phyloP scores from a whole-genome alignment of 208 protist genomes.

The Leishmania tarentolae region DNA sequence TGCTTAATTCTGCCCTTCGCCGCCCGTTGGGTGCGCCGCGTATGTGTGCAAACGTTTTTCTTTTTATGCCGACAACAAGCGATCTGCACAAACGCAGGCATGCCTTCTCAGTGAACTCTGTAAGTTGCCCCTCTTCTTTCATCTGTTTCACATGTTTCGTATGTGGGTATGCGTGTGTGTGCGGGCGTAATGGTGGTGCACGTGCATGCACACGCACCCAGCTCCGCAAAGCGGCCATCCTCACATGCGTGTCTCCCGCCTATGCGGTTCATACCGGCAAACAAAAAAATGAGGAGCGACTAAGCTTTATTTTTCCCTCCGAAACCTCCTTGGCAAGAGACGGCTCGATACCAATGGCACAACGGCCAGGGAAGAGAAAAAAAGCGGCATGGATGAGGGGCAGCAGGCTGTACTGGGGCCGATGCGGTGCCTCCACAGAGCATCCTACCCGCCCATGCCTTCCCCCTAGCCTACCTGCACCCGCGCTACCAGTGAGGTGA shows the following conservation, averaged over 20 bases:
- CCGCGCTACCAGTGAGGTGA: background rate
- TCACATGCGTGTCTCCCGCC: background rate
- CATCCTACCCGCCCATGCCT: background rate
- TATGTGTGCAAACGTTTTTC: background rate
- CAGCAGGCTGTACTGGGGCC: background rate
- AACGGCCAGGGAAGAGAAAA: background rate
- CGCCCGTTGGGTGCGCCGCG: background rate
- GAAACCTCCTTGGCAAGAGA: background rate
- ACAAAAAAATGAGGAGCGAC: background rate
- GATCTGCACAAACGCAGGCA: background rate
- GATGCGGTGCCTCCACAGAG: background rate
- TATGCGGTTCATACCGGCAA: background rate
- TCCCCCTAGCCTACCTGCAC: background rate
- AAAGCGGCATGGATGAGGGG: background rate
- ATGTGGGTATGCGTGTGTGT: background rate
- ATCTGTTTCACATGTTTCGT: background rate
- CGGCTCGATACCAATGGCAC: background rate
- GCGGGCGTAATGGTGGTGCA: background rate
- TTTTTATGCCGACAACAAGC: background rate
- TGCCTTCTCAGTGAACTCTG: background rate
- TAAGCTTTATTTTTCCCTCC: background rate
- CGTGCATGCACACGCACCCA: background rate
- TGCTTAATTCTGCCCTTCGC: background rate
- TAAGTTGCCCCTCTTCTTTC: background rate
- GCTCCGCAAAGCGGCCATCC: background rate